Base-by-base conservation (phyloP, 2,329 filamentous ascomycete species). In the Colletotrichum spaethianum region DNA sequence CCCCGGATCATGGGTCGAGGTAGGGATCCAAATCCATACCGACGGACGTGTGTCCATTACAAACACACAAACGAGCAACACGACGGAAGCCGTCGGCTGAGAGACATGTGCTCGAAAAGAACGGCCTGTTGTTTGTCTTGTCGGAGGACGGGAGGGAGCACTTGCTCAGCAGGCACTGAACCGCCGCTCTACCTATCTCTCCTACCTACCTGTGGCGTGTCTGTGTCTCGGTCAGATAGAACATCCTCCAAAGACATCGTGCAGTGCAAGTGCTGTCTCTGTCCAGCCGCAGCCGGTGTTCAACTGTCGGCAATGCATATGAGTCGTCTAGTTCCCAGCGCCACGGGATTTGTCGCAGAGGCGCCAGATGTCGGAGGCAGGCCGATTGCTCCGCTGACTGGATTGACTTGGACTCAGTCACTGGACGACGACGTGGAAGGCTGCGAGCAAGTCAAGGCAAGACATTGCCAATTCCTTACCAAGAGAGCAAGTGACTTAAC, bases 361-460 rank as follows among this genome's bases (percentile, higher is more conserved):
- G 66, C 59, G 66, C 56, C 60, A 59, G 26, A 57, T 23, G 31
- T 67, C 55, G 44, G 67, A 52, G 36, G 11, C 52, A 44, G 44
- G 42, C 53, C 20, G 44, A 36, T 26, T 11, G 7, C 26, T 14
- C 20, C 14, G 28, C 20, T 16, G 61, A 28, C 28, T 18, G n/a
- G 16, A 20, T 8, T n/a, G n/a, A n/a, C n/a, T n/a, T n/a, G n/a
- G n/a, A n/a, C n/a, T n/a, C n/a, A n/a, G n/a, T 28, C 16, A 50
- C 33, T 46, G 33, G 8, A 36, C 26, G 57, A 28, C 28, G 63
- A 67, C 63, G 62, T 67, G 67, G 62, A 60, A 33, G 67, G 57
- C 67, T 61, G 23, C 50, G 2, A 60, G 67, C 67, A 70, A 70
- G 63, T 46, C 62, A 67, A 67, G 26, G 20, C 14, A 53, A 68